phyloP scores from a whole-genome alignment of 1,139 yeast genomes.

The Candida dubliniensis region DNA sequence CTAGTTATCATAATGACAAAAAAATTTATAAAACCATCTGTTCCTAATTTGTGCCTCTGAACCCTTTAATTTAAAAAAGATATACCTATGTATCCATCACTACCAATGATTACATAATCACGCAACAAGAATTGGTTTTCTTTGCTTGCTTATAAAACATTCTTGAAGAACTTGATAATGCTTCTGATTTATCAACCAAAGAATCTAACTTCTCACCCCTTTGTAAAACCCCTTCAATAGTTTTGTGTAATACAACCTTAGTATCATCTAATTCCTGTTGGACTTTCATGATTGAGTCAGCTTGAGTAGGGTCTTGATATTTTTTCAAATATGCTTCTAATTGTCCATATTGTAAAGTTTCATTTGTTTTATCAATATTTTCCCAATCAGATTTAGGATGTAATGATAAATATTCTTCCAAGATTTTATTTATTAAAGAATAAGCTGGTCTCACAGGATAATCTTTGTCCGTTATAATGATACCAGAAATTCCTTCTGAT shows the following conservation, averaged over 20 bases:
- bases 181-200: constrained; percentile 92
- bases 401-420: constrained; percentile 85
- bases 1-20: no score
- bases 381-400: constrained; percentile 79
- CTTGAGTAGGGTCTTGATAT: constrained; percentile 96
- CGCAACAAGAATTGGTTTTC: constrained; percentile 95
- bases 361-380: constrained; percentile 49
- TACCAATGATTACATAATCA: constrained; percentile 52
- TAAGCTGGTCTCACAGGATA: constrained; percentile 98
- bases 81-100: not conserved
- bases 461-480: constrained; percentile 88
- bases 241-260: constrained; percentile 91
- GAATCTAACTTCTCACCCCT: constrained; percentile 96
- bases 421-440: constrained; percentile 82
- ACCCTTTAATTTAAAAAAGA: not conserved
- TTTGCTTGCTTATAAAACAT: constrained; percentile 97
- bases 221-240: constrained; percentile 90
- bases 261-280: constrained; percentile 98
- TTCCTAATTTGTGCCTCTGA: not conserved
- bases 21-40: no score
- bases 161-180: constrained; percentile 81
- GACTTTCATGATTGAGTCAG: constrained; percentile 94
- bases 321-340: constrained; percentile 71
- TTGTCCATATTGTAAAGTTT: constrained; percentile 54
- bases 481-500: constrained; percentile 91